These are phyloP conservation scores for Calonectria pteridis DNA, from an alignment of 2,329 filamentous ascomycete species.

Conservation along the genomic window DNA sequence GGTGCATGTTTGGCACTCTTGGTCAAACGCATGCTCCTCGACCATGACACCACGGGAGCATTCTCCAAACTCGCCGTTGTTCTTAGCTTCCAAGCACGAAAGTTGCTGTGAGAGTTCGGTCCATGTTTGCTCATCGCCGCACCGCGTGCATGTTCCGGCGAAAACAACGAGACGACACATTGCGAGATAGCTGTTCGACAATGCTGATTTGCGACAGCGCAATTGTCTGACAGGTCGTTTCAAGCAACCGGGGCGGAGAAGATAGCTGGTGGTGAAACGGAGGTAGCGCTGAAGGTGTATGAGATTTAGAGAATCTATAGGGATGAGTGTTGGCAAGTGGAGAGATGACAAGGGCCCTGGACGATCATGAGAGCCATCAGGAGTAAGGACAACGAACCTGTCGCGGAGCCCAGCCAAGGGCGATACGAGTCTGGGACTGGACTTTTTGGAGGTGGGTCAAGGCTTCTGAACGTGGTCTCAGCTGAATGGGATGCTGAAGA, in stretches of 20 bases:
- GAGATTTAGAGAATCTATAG: background rate
- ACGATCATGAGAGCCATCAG: background rate
- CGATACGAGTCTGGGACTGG: background rate
- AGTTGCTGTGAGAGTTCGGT: constrained; percentile 59
- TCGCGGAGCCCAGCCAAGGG: background rate
- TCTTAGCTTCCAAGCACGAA: constrained; percentile 63
- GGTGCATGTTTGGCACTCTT: constrained; percentile 60
- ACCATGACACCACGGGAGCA: constrained; percentile 55
- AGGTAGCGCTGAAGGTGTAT: background rate
- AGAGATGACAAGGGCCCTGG: background rate
- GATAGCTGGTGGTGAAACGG: background rate
- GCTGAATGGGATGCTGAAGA: background rate
- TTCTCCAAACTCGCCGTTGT: constrained; percentile 59
- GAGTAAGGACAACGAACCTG: constrained; percentile 15
- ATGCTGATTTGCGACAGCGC: constrained; percentile 2
- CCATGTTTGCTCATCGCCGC: constrained; percentile 56
- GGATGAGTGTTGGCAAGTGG: constrained; percentile 13
- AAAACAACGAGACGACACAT: constrained; percentile 64
- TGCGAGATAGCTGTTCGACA: constrained; percentile 15
- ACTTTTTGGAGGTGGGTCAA: background rate
- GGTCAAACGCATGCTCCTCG: constrained; percentile 61
- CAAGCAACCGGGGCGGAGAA: background rate
- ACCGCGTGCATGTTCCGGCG: constrained; percentile 58
- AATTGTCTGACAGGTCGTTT: background rate
- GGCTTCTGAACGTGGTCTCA: background rate